Evolutionary conservation across 768 basidiomycete genomes (phyloP), one percentile per base, ranked within the genome.

Genomic region (Boletus vinaceobasis): DNA sequence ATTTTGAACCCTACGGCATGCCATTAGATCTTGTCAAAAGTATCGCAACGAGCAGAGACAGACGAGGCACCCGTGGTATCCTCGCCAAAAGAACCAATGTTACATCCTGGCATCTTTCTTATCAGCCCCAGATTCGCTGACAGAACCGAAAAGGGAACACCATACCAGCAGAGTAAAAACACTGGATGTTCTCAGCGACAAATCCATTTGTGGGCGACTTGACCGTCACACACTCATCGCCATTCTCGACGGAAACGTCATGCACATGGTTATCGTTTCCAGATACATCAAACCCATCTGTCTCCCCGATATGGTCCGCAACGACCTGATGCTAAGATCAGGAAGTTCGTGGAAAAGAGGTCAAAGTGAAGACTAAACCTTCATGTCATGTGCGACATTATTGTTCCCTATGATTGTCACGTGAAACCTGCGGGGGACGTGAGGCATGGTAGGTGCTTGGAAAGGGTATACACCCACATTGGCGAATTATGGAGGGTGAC

Each of bases 251-350:
- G 7, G 61, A 59, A 43, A 72, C 63, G 35, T 74, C 70, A 44
- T 73, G 71, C 23, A 74, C 66, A 37, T 62, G 63, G 49, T 70
- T 65, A 53, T 66, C 64, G 33, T 67, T 70, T 15, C 70, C 70
- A 7, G 57, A 62, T 27, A 70, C 14, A 15, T 65, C 51, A 21
- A 62, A 43, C 14, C 57, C 60, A 19, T 45, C 53, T 7, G 56
- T 53, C 21, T 3, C n/a, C 3, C 51, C 50, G 7, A 65, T 55
- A 27, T 65, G 55, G 19, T 57, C 60, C 8, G 57, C 50, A n/a
- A 54, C 13, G 26, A 60, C 53, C 52, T 48, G 21, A 38, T 17
- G 2, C 17, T 7, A 31, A n/a, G 3, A 19, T 61, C 2, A 48
- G 33, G 17, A 29, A 31, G 14, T 4, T 9, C 4, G 5, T 38